Percentiles rank a stretch among this genome's conserved stretches.
Evolutionary conservation across 129 eudicot genomes (phyloP).

Genomic region (Chrysanthemum lavandulifolium): DNA sequence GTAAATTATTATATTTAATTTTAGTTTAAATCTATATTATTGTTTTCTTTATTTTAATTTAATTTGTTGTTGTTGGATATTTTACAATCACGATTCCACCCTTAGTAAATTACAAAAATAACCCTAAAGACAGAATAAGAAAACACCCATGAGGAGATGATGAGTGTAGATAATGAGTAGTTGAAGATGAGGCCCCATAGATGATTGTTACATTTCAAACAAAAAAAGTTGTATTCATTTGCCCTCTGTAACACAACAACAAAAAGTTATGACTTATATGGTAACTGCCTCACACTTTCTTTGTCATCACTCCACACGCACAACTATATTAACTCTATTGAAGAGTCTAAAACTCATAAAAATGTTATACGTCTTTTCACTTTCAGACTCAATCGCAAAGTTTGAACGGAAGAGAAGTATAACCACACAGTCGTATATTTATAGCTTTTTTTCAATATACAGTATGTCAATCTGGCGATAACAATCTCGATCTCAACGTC

Average conservation of each 20-base stretch:
- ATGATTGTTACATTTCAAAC: constrained; percentile 17
- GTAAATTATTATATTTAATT: not conserved
- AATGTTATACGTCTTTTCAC: no score
- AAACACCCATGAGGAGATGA: constrained; percentile 19
- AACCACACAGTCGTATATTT: no score
- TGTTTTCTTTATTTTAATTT: no score
- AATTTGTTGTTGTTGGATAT: not conserved
- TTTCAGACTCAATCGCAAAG: no score
- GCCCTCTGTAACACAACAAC: constrained; percentile 13
- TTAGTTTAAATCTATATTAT: no score
- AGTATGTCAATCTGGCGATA: no score
- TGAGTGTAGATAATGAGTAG: constrained; percentile 14
- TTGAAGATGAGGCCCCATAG: constrained; percentile 34
- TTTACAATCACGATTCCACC: constrained; percentile 9
- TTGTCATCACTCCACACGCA: constrained; percentile 1
- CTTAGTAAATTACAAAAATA: not conserved
- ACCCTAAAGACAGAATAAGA: constrained; percentile 10
- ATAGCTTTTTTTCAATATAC: no score
- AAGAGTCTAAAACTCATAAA: no score
- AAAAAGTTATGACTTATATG: not conserved
- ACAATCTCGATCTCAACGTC: no score
- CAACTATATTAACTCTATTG: no score
- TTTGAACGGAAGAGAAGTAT: no score
- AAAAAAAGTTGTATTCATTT: constrained; percentile 12
- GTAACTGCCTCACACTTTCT: constrained; percentile 7